A percentile compares a stretch with the other conserved stretches of the same genome.
Evolutionary conservation across 768 basidiomycete genomes (phyloP).

Genomic region (Terana coerulea): DNA sequence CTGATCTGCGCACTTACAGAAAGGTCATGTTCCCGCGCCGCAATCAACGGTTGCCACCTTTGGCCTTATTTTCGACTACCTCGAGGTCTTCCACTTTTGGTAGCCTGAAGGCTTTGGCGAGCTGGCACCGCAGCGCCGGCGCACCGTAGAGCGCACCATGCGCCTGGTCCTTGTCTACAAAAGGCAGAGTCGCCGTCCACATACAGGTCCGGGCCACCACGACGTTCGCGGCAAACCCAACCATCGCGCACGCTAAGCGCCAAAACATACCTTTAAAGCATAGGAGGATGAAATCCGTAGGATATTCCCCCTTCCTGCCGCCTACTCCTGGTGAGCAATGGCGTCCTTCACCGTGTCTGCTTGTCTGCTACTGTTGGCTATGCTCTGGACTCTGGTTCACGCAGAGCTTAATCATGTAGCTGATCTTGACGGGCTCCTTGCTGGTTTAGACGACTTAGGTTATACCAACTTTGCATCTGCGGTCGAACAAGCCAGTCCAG

Average conservation of each 20-base stretch:
- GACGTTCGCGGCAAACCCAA: background rate
- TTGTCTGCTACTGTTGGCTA: background rate
- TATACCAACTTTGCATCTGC: constrained; percentile 1
- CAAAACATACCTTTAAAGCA: background rate
- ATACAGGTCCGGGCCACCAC: background rate
- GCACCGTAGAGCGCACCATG: background rate
- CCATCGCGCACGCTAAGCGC: background rate
- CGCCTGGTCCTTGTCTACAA: background rate
- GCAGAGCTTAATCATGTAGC: background rate
- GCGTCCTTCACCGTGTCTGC: background rate
- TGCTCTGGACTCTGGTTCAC: background rate
- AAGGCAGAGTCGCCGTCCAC: background rate
- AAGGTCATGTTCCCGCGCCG: no score
- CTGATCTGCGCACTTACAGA: no score
- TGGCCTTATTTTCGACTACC: no score
- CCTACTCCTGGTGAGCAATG: constrained; percentile 10
- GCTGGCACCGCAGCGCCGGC: background rate
- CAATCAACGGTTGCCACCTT: no score
- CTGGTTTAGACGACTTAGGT: background rate
- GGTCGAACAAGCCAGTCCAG: background rate
- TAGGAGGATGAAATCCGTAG: background rate
- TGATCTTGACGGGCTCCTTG: no score
- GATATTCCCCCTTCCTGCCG: background rate
- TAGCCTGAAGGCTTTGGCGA: background rate
- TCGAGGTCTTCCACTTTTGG: background rate